These are phyloP conservation scores for Immersiella caudata DNA, from an alignment of 495 filamentous ascomycete genomes.

Conservation along the genomic window DNA sequence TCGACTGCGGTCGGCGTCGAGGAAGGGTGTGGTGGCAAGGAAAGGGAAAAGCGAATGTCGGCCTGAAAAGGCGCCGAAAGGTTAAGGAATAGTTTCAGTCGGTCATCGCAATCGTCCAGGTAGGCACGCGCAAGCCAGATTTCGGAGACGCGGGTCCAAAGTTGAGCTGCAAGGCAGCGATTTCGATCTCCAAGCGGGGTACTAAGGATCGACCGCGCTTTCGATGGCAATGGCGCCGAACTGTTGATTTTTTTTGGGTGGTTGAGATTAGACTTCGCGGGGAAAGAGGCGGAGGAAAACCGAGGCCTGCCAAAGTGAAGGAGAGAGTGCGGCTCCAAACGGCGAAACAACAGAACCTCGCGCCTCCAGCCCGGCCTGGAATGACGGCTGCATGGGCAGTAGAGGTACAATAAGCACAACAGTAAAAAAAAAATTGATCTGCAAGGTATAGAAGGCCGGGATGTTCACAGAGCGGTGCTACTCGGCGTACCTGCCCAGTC, in stretches of 20 bases:
- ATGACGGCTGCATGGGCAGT: neutral
- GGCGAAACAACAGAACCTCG: neutral
- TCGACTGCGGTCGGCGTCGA: conserved; percentile 10
- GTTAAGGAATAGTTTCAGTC: conserved; percentile 22
- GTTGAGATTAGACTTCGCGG: neutral
- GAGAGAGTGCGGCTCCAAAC: neutral
- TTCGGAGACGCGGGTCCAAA: neutral
- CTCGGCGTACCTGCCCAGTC: neutral
- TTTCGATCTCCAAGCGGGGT: no score
- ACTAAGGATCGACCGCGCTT: no score
- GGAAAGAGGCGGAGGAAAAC: neutral
- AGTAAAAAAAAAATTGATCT: neutral
- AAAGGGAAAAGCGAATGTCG: conserved; percentile 13
- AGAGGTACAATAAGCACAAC: neutral
- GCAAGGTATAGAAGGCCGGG: neutral
- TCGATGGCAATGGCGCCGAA: no score
- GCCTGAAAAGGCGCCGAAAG: conserved; percentile 26
- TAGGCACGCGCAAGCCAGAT: neutral
- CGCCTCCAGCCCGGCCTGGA: neutral
- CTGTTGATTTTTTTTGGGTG: no score
- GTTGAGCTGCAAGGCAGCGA: neutral
- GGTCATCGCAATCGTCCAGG: conserved; percentile 25
- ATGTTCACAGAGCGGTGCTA: neutral
- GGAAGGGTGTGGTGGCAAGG: neutral
- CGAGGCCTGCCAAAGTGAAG: neutral